Percentiles rank a stretch among this genome's conserved stretches.
Conservation (phyloP, 1,139 yeast species). For the Yamadazyma dendronema region DNA sequence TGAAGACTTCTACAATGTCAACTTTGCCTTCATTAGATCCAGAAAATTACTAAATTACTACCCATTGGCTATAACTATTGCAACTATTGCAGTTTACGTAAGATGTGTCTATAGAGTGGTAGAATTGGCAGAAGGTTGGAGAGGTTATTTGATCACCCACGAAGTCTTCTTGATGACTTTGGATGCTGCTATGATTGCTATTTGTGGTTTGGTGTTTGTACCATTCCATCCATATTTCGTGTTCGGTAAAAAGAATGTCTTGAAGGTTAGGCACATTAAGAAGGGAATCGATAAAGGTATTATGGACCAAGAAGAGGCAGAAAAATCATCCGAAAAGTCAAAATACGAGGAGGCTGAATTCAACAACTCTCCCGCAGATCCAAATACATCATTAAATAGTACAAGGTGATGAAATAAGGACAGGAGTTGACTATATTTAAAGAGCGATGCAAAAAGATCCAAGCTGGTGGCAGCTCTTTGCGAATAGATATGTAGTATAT, state of each 20-base stretch:
- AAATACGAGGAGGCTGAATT: too few species aligned
- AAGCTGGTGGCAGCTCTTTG: too few species aligned
- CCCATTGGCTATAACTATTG: slow-evolving; percentile 46
- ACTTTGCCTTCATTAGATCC: slow-evolving; percentile 38
- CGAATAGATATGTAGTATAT: too few species aligned
- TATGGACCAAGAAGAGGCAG: background rate
- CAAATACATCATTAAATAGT: too few species aligned
- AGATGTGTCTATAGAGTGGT: slow-evolving; percentile 78
- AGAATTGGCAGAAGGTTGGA: slow-evolving; percentile 76
- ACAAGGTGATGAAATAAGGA: too few species aligned
- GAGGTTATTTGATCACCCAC: slow-evolving; percentile 62
- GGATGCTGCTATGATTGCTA: slow-evolving; percentile 67
- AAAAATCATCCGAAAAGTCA: too few species aligned
- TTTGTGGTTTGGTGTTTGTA: slow-evolving; percentile 39
- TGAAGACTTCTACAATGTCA: slow-evolving; percentile 33
- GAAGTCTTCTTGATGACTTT: slow-evolving; percentile 72
- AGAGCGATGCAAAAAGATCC: too few species aligned
- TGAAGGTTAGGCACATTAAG: slow-evolving; percentile 1
- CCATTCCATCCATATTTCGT: slow-evolving; percentile 61
- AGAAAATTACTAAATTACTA: slow-evolving; percentile 40
- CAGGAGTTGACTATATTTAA: too few species aligned
- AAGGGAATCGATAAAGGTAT: background rate
- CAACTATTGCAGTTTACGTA: slow-evolving; percentile 56
- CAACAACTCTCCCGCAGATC: too few species aligned
- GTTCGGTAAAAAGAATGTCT: slow-evolving; percentile 32